Percentiles rank a stretch among this genome's conserved stretches.
Conservation (phyloP, 345 rosid species). For the Kandelia obovata region DNA sequence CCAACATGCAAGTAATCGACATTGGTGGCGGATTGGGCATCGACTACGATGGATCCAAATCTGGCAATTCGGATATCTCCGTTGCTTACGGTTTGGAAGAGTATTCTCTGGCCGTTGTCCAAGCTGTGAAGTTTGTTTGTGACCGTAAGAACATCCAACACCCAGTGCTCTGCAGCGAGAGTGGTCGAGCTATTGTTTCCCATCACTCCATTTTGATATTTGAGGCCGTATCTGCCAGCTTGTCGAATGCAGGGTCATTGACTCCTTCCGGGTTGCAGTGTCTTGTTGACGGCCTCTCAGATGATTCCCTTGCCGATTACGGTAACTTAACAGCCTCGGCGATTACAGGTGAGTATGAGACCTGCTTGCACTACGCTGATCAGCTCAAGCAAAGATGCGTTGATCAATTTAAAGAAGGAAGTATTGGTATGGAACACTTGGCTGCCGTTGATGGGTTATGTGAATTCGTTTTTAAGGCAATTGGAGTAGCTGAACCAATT, state of each 20-base stretch:
- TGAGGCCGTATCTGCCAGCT: slow-evolving; percentile 60
- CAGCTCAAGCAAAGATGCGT: slow-evolving; percentile 77
- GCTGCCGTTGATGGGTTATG: slow-evolving; percentile 86
- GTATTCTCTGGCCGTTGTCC: slow-evolving; percentile 82
- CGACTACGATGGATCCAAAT: slow-evolving; percentile 91
- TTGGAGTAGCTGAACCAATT: slow-evolving; percentile 50
- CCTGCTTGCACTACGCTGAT: slow-evolving; percentile 66
- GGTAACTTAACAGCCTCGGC: slow-evolving; percentile 49
- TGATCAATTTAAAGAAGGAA: slow-evolving; percentile 79
- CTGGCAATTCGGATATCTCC: slow-evolving; percentile 75
- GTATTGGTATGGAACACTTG: slow-evolving; percentile 66
- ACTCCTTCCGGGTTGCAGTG: slow-evolving; percentile 44
- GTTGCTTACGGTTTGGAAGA: slow-evolving; percentile 81
- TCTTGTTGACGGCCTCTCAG: slow-evolving; percentile 50
- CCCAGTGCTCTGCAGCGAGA: slow-evolving; percentile 79
- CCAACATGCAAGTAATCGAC: slow-evolving; percentile 69
- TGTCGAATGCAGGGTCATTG: slow-evolving; percentile 12
- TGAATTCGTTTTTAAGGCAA: slow-evolving; percentile 53
- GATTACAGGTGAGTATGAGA: slow-evolving; percentile 57
- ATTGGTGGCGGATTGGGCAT: slow-evolving; percentile 91
- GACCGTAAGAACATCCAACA: slow-evolving; percentile 68
- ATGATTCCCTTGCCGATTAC: slow-evolving; percentile 61
- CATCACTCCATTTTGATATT: slow-evolving; percentile 83
- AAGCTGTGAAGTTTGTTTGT: slow-evolving; percentile 55
- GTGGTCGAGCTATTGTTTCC: slow-evolving; percentile 90